Conservation (phyloP, 192 early-diverging fungal genomes). For the Podila minutissima region DNA sequence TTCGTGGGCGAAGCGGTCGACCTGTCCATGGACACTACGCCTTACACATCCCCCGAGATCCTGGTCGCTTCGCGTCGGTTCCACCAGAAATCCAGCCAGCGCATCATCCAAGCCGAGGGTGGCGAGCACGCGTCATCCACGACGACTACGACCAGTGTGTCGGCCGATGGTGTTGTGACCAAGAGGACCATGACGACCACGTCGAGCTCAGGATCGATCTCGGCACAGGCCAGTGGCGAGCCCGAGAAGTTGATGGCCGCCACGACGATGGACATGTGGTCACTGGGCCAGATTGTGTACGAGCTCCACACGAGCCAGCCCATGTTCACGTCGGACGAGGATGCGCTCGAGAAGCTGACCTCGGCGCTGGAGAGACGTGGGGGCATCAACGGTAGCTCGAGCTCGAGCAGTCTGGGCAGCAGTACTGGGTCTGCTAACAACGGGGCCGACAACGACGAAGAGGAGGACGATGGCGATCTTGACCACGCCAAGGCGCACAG, state of each 20-base stretch:
- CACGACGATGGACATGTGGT: constrained; percentile 55
- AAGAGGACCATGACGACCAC: constrained; percentile 21
- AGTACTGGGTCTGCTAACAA: neutral
- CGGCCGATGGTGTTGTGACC: constrained; percentile 11
- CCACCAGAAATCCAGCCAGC: neutral
- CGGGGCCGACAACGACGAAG: neutral
- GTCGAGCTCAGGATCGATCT: constrained; percentile 1
- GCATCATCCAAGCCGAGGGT: neutral
- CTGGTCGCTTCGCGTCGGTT: constrained; percentile 17
- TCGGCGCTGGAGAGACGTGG: constrained; percentile 17
- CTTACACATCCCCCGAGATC: constrained; percentile 39
- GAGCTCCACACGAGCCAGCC: constrained; percentile 39
- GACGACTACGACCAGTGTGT: neutral
- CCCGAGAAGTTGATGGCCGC: constrained; percentile 32
- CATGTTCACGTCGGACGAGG: constrained; percentile 32
- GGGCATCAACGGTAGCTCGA: neutral
- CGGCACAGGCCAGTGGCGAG: neutral
- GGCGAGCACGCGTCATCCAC: constrained; percentile 12
- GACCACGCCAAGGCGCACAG: constrained; percentile 23
- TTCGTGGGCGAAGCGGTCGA: constrained; percentile 40
- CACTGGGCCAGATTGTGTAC: constrained; percentile 45
- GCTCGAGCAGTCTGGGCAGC: neutral
- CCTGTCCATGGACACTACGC: constrained; percentile 22
- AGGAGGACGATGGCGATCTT: constrained; percentile 18
- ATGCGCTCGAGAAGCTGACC: constrained; percentile 38